Evolutionary conservation across 2,329 filamentous ascomycete species (phyloP), one percentile per base, ranked within the genome.

Genomic region (Aphanocladium album): DNA sequence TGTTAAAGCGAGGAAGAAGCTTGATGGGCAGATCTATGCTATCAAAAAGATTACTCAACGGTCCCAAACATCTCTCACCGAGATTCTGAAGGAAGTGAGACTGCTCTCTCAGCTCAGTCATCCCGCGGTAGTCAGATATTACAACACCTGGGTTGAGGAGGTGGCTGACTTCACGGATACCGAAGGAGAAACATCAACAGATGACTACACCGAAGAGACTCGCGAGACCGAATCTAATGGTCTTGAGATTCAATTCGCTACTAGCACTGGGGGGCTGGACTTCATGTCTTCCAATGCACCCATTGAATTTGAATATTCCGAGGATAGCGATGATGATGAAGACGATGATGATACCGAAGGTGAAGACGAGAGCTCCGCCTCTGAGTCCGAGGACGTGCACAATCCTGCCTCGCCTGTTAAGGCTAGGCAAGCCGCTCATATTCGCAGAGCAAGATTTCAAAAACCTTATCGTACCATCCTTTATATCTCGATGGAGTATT

Each of bases 401-500:
- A 63, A 67, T 30, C 67, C 66, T n/a, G 67, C 63, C 5, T 74
- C 71, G n/a, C 69, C 71, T 0, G 67, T 68, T 16, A 72, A 68
- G 54, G 71, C 73, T 23, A 69, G 70, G 39, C 67, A 69, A 11
- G 65, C 63, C 19, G 67, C 67, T 14, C 60, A 71, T 21, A 65
- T 69, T 46, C 68, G 71, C 14, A 66, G 76, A 60, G 64, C 72
- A 62, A 62, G 78, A 50, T 75, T 75, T 46, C 79, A 82, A 60
- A 79, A 82, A 47, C 76, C 84, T 4, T 82, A 84, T 62, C 84
- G 84, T 57, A 93, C 89, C 0, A 88, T 93, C 7, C 81, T 99
- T 46, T 99, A 97, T 72, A 98, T 99, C 60, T 95, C 96, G 63
- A 99, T 99, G 95, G 95, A 99, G 71, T 96, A 97, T 67, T 99